These are phyloP conservation scores for Chalciporus sphaerocephalus DNA, from an alignment of 768 basidiomycete species.

Conservation along the genomic window DNA sequence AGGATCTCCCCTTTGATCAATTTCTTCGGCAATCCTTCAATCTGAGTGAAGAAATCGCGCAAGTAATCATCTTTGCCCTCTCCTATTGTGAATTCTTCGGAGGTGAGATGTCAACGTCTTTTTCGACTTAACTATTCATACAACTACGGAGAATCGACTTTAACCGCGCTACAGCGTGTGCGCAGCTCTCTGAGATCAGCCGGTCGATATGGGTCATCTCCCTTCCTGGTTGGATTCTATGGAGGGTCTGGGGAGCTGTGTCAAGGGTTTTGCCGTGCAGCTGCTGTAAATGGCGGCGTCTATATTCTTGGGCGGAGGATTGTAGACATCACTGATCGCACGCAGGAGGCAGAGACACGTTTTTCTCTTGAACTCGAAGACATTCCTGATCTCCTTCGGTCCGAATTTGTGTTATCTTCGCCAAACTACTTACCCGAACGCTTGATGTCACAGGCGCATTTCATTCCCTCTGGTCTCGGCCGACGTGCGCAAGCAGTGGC, in stretches of 20 bases:
- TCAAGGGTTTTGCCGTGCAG: constrained; percentile 84
- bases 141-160: constrained; percentile 52
- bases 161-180: constrained; percentile 64
- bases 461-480: constrained; percentile 6
- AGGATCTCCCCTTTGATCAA: constrained; percentile 51
- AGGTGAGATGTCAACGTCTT: constrained; percentile 40
- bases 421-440: constrained; percentile 30
- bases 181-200: constrained; percentile 70
- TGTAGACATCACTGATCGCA: constrained; percentile 30
- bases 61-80: constrained; percentile 71
- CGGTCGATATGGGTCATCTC: constrained; percentile 82
- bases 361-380: constrained; percentile 54
- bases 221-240: constrained; percentile 93
- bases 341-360: constrained; percentile 6
- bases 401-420: constrained; percentile 53
- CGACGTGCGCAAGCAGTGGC: constrained; percentile 31
- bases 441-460: constrained; percentile 23
- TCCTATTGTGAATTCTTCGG: constrained; percentile 58
- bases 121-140: constrained; percentile 5
- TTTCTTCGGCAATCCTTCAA: constrained; percentile 66
- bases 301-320: constrained; percentile 62
- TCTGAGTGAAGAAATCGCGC: constrained; percentile 52
- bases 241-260: constrained; percentile 89
- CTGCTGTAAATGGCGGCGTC: constrained; percentile 74
- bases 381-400: constrained; percentile 54